Percentiles rank a stretch among this genome's conserved stretches.
Conservation (phyloP, 1,139 yeast species). For the Pichia sp. region DNA sequence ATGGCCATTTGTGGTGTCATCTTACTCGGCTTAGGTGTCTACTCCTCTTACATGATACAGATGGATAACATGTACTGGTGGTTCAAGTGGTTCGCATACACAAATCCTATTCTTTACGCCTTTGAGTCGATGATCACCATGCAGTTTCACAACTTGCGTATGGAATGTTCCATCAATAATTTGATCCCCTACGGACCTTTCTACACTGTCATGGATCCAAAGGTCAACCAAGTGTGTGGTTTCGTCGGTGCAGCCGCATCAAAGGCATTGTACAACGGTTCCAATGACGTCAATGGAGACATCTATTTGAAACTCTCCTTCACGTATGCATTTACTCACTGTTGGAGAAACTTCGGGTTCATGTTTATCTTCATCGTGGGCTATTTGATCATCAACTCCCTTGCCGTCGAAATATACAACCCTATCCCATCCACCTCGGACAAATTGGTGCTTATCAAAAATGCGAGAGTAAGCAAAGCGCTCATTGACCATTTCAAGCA, state of each 20-base stretch:
- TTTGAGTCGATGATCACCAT: conserved; percentile 52
- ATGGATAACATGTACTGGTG: conserved; percentile 58
- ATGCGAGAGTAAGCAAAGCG: conserved; percentile 17
- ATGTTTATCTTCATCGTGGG: conserved; percentile 45
- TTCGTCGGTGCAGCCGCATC: conserved; percentile 44
- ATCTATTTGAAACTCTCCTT: conserved; percentile 37
- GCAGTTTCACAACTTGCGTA: conserved; percentile 52
- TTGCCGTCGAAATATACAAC: conserved; percentile 36
- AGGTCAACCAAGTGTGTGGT: conserved; percentile 46
- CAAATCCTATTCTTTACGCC: conserved; percentile 52
- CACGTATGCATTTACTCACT: conserved; percentile 38
- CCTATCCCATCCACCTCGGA: conserved; percentile 25
- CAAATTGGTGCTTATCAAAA: conserved; percentile 25
- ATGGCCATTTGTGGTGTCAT: conserved; percentile 49
- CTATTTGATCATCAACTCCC: conserved; percentile 29
- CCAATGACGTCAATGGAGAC: conserved; percentile 41
- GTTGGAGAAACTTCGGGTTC: conserved; percentile 54
- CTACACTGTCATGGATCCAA: conserved; percentile 35
- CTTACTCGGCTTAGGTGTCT: conserved; percentile 43
- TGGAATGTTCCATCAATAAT: conserved; percentile 42
- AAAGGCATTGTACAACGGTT: conserved; percentile 38
- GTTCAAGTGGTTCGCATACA: conserved; percentile 59
- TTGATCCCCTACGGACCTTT: conserved; percentile 50
- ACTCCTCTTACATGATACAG: conserved; percentile 57
- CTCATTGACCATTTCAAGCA: conserved; percentile 8